Evolutionary conservation across 495 filamentous ascomycete species (phyloP).

Genomic region (Neurospora cerealis): DNA sequence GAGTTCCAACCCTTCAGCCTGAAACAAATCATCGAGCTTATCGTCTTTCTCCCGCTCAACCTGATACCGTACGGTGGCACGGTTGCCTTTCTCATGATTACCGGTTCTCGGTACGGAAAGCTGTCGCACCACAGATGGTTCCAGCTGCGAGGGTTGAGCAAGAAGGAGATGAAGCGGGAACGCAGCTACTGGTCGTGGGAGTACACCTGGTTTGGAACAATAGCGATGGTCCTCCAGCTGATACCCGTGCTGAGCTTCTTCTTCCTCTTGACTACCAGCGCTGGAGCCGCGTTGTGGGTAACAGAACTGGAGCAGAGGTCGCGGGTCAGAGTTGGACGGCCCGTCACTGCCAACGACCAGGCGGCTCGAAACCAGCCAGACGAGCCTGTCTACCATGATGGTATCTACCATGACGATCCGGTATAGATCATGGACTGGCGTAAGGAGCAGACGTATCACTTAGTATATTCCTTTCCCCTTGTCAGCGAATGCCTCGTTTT

Average conservation of each 20-base stretch:
- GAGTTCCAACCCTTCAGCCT: conserved; percentile 59
- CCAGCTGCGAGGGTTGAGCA: conserved; percentile 62
- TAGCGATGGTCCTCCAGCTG: conserved; percentile 54
- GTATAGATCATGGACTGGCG: conserved; percentile 4
- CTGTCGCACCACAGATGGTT: conserved; percentile 64
- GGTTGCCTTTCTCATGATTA: conserved; percentile 65
- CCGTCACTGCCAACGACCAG: conserved; percentile 10
- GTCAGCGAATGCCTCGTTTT: not conserved
- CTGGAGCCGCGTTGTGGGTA: conserved; percentile 83
- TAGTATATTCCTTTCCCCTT: not conserved
- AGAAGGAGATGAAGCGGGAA: conserved; percentile 52
- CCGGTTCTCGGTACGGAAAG: conserved; percentile 46
- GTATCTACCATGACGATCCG: conserved; percentile 20
- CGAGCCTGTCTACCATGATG: conserved; percentile 16
- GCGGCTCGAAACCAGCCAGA: conserved; percentile 4
- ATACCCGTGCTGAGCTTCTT: conserved; percentile 78
- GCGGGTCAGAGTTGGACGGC: conserved; percentile 16
- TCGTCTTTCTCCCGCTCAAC: conserved; percentile 76
- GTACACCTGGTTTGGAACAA: conserved; percentile 47
- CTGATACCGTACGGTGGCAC: conserved; percentile 81
- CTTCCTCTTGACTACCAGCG: conserved; percentile 69
- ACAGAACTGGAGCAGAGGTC: conserved; percentile 40
- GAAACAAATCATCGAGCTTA: conserved; percentile 67
- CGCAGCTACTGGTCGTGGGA: conserved; percentile 60
- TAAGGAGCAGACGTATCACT: not conserved